Conservation (phyloP, 345 rosid genomes). For the Camelina laxa region DNA sequence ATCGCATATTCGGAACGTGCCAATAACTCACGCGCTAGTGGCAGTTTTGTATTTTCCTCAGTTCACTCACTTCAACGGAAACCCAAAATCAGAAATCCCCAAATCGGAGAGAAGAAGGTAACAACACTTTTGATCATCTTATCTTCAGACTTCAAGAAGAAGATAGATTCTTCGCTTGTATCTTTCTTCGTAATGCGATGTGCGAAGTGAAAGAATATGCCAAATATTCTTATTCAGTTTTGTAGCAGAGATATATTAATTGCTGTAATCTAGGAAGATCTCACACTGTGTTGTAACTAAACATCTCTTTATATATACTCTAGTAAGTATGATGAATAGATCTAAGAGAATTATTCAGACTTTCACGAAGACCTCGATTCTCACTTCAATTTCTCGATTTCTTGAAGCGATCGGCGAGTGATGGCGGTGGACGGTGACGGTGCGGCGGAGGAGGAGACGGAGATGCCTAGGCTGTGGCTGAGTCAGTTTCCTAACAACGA, state of each 20-base stretch:
- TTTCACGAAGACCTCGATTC: too few species aligned
- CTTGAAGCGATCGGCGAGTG: constrained; percentile 20
- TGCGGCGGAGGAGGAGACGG: not conserved
- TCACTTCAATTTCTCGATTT: not conserved
- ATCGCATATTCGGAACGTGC: constrained; percentile 6
- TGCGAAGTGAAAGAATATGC: too few species aligned
- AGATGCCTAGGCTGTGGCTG: constrained; percentile 38
- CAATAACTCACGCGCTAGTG: not conserved
- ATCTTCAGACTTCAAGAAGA: too few species aligned
- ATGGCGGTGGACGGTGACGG: constrained; percentile 44
- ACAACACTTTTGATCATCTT: not conserved
- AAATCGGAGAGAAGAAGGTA: constrained; percentile 15
- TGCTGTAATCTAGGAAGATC: too few species aligned
- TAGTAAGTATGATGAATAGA: too few species aligned
- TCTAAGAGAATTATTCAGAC: too few species aligned
- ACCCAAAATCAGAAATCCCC: constrained; percentile 8
- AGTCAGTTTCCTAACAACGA: constrained; percentile 53
- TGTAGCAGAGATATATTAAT: too few species aligned
- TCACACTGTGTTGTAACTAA: too few species aligned
- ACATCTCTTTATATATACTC: too few species aligned
- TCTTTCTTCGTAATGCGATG: too few species aligned
- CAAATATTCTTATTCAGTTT: too few species aligned
- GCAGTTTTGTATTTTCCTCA: not conserved
- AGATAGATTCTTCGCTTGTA: too few species aligned
- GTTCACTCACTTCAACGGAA: constrained; percentile 16